Percentiles rank a stretch among this genome's conserved stretches.
Conservation (phyloP, 345 rosid species). For the Hibiscus syriacus region DNA sequence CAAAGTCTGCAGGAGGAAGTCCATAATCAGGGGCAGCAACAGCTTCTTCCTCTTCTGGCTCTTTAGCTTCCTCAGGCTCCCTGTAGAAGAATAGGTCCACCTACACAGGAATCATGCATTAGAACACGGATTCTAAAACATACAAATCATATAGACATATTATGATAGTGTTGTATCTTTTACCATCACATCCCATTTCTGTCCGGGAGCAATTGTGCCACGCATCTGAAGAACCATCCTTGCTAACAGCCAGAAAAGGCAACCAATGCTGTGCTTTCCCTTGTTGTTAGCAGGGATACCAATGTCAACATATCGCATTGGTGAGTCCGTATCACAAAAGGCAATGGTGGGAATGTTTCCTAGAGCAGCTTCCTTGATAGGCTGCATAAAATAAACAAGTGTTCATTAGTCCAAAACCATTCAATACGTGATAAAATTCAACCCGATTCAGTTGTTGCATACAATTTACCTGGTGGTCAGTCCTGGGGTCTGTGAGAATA, state of each 20-base stretch:
- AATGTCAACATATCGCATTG: constrained; percentile 84
- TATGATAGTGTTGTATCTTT: neutral
- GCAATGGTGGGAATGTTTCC: constrained; percentile 96
- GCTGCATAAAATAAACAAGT: constrained; percentile 34
- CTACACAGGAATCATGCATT: constrained; percentile 15
- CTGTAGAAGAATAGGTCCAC: constrained; percentile 79
- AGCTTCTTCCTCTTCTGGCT: constrained; percentile 56
- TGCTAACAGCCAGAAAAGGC: constrained; percentile 90
- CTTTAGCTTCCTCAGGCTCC: constrained; percentile 67
- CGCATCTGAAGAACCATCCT: constrained; percentile 99
- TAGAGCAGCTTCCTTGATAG: constrained; percentile 92
- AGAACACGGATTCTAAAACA: neutral
- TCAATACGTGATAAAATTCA: no score
- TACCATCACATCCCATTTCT: constrained; percentile 87
- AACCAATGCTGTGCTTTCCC: constrained; percentile 95
- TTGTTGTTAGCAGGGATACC: constrained; percentile 97
- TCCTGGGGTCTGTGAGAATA: constrained; percentile 94
- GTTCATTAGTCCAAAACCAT: neutral
- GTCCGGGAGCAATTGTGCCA: constrained; percentile 69
- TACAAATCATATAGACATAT: neutral
- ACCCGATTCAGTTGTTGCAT: neutral
- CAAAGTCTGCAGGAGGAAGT: constrained; percentile 25
- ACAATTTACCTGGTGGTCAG: constrained; percentile 77
- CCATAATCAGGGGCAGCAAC: constrained; percentile 40
- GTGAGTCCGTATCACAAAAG: constrained; percentile 94